These are phyloP conservation scores for Aeschynomene evenia DNA, from an alignment of 306 rosid species.

Conservation along the genomic window DNA sequence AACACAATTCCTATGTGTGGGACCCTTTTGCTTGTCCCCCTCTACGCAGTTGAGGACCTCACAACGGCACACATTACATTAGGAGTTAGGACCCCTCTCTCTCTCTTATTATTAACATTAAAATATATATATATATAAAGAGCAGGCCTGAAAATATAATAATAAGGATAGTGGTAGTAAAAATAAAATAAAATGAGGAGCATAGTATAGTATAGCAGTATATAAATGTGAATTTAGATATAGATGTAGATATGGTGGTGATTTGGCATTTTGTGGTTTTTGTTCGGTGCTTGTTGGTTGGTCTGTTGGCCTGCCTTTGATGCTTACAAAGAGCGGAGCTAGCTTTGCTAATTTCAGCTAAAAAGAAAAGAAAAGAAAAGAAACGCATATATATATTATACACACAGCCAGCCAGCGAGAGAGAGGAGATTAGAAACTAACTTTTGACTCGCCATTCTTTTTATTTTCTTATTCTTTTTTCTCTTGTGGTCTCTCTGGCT, in stretches of 20 bases:
- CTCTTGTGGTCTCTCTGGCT: too few relatives aligned
- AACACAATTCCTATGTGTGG: constrained; percentile 17
- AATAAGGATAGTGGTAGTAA: neutral
- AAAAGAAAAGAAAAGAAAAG: neutral
- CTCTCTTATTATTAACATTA: too few relatives aligned
- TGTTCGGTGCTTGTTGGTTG: constrained; percentile 45
- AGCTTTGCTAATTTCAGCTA: constrained; percentile 36
- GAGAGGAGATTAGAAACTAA: neutral
- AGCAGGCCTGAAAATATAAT: too few relatives aligned
- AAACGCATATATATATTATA: neutral
- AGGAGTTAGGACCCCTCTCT: neutral
- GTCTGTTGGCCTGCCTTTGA: constrained; percentile 32
- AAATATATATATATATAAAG: too few relatives aligned
- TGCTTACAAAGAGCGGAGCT: constrained; percentile 11
- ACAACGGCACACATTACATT: neutral
- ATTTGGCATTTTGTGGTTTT: constrained; percentile 44
- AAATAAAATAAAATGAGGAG: too few relatives aligned
- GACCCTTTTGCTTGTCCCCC: neutral
- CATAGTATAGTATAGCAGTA: neutral
- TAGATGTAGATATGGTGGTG: constrained; percentile 45
- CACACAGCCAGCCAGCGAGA: neutral
- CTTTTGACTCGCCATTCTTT: constrained; percentile 30
- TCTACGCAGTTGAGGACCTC: neutral
- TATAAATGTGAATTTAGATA: neutral
- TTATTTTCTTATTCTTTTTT: constrained; percentile 9